Base-by-base conservation (phyloP, 352 stramenopile genomes). In the Pilasporangium apinafurcum region DNA sequence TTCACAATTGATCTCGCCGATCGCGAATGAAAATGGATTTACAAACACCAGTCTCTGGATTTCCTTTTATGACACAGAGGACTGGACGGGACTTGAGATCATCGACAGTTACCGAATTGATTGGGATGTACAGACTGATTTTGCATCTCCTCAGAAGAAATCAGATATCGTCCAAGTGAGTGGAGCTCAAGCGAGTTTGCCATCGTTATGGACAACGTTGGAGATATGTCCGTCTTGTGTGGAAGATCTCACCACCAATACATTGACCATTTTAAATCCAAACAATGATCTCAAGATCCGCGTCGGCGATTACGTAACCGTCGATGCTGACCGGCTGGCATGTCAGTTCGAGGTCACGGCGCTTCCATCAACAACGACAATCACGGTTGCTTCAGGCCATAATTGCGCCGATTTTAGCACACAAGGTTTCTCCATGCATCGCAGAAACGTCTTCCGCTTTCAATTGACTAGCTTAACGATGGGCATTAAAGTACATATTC, bases 101-200 rank as follows among this genome's bases (percentile, higher is more conserved):
- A 72, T 97, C 17, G 81, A 96, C 41, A 82, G 65, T 42, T 97
- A 90, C 52, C 73, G 83, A 2, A 61, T 98, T 13, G 91, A 98
- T 49, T 98, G 89, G 90, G 89, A 95, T 38, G 72, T 62, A 3
- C 37, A 46, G 12, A 47, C 77, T 5, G 71, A 73, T 7, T 96
- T 96, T 33, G 40, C 50, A 16, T 86, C 75, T 1, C 0, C 59
- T 1, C 29, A 38, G 1, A 82, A 69, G 38, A 36, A 70, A 7
- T 59, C 42, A 1, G 56, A 48, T 10, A n/a, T 74, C 13, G 61
- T 88, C n/a, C 60, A 40, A 4, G 17, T 18, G 2, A 27, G 40
- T 8, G 48, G 48, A 10, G 38, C 48, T 0, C 44, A 51, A 3
- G 40, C 38, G 7, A 43, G 37, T 1, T 47, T 51, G 4, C 74